Percentiles rank a stretch among this genome's conserved stretches.
Evolutionary conservation across 1,284 basidiomycete species (phyloP).

Genomic region (Quambalaria eucalypti): DNA sequence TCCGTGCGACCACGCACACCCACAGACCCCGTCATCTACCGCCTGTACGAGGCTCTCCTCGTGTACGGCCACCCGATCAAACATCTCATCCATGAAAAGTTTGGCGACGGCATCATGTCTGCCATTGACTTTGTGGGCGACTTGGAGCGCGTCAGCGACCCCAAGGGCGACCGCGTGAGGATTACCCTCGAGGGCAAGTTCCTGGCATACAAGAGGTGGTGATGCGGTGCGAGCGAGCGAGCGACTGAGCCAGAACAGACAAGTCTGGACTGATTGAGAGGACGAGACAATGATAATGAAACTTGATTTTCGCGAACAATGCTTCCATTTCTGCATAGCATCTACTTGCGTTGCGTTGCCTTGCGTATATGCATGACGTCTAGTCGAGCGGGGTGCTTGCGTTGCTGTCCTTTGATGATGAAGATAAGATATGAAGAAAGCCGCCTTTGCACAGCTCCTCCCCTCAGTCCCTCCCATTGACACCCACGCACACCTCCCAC

Average conservation of each 20-base stretch:
- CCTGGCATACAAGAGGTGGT: slow-evolving; percentile 1
- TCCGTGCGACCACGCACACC: background rate
- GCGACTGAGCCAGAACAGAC: too few relatives aligned
- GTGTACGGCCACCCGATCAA: slow-evolving; percentile 39
- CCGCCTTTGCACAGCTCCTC: too few relatives aligned
- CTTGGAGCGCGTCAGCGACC: slow-evolving; percentile 31
- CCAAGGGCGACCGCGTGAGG: slow-evolving; percentile 34
- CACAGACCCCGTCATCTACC: slow-evolving; percentile 17
- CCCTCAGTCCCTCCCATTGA: slow-evolving; percentile 1
- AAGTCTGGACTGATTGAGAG: too few relatives aligned
- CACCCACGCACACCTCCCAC: slow-evolving; percentile 14
- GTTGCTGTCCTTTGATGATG: too few relatives aligned
- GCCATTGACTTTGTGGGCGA: slow-evolving; percentile 40
- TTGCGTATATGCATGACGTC: too few relatives aligned
- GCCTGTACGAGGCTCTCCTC: slow-evolving; percentile 25
- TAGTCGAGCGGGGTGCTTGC: too few relatives aligned
- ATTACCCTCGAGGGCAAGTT: slow-evolving; percentile 38
- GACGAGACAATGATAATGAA: too few relatives aligned
- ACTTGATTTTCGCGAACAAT: too few relatives aligned
- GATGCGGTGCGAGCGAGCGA: too few relatives aligned
- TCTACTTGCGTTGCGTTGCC: too few relatives aligned
- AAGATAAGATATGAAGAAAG: too few relatives aligned
- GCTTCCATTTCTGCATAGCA: too few relatives aligned
- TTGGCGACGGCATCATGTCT: slow-evolving; percentile 36
- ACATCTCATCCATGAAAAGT: slow-evolving; percentile 42